Evolutionary conservation across 1,139 yeast species (phyloP).

Genomic region (Protomyces inouyei): DNA sequence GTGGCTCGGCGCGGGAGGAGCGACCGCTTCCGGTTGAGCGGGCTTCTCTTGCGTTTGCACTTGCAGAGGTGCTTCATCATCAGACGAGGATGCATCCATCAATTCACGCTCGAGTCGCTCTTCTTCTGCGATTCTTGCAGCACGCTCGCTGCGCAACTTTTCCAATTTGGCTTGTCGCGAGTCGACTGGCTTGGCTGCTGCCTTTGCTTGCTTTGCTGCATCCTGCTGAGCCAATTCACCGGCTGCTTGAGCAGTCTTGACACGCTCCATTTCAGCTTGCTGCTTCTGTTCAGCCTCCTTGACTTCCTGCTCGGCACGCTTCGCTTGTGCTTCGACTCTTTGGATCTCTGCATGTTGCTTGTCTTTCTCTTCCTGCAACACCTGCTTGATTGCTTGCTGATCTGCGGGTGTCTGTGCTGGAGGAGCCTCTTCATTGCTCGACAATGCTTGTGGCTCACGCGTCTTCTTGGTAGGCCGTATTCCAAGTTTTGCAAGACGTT

Average conservation of each 20-base stretch:
- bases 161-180: constrained; percentile 60
- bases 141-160: constrained; percentile 59
- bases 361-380: constrained; percentile 32
- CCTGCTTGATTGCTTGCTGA: constrained; percentile 9
- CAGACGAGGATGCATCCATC: constrained; percentile 42
- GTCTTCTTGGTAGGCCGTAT: constrained; percentile 45
- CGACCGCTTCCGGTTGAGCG: constrained; percentile 2
- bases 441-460: constrained; percentile 23
- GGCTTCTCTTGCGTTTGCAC: background rate
- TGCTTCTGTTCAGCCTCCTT: constrained; percentile 33
- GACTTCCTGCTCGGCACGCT: constrained; percentile 17
- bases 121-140: constrained; percentile 47
- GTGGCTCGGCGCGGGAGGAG: constrained; percentile 9
- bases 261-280: constrained; percentile 31
- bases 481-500: constrained; percentile 80
- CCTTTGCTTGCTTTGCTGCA: constrained; percentile 35
- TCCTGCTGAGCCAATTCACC: constrained; percentile 43
- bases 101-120: constrained; percentile 40
- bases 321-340: constrained; percentile 21
- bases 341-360: constrained; percentile 31
- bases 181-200: constrained; percentile 38
- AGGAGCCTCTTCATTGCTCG: constrained; percentile 25
- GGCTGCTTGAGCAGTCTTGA: constrained; percentile 36
- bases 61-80: constrained; percentile 25
- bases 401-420: constrained; percentile 9